These are phyloP conservation scores for Aspergillus steynii DNA, from an alignment of 495 filamentous ascomycete species.

Conservation along the genomic window DNA sequence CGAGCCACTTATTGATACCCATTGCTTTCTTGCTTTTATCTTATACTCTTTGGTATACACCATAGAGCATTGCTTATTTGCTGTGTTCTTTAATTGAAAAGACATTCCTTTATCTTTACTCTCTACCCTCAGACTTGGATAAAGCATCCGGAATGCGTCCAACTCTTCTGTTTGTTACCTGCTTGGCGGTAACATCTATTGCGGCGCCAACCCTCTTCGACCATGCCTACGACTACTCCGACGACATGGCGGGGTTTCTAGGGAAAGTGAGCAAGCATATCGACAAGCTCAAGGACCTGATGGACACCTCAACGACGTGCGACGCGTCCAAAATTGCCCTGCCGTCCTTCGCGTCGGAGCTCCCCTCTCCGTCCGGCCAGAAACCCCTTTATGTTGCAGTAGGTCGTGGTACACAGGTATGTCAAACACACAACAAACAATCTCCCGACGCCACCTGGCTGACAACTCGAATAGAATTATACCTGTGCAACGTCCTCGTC, in stretches of 20 bases:
- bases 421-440: conserved; percentile 7
- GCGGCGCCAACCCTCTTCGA: conserved; percentile 40
- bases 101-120: neutral
- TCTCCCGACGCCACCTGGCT: conserved; percentile 2
- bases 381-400: conserved; percentile 73
- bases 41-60: too few relatives aligned
- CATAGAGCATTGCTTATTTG: neutral
- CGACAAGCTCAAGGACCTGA: conserved; percentile 20
- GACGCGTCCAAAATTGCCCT: conserved; percentile 39
- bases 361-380: conserved; percentile 61
- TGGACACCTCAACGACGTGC: conserved; percentile 29
- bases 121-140: conserved; percentile 4
- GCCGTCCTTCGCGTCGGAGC: conserved; percentile 42
- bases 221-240: conserved; percentile 39
- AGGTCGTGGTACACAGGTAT: conserved; percentile 73
- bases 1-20: neutral
- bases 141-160: conserved; percentile 33
- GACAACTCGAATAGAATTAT: conserved; percentile 67
- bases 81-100: neutral
- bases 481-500: conserved; percentile 67
- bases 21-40: neutral
- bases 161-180: conserved; percentile 25
- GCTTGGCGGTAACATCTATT: conserved; percentile 32
- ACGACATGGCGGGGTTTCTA: conserved; percentile 39
- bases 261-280: conserved; percentile 43